Conservation (phyloP, 2,329 filamentous ascomycete species). For the Hymenoscyphus scutula region DNA sequence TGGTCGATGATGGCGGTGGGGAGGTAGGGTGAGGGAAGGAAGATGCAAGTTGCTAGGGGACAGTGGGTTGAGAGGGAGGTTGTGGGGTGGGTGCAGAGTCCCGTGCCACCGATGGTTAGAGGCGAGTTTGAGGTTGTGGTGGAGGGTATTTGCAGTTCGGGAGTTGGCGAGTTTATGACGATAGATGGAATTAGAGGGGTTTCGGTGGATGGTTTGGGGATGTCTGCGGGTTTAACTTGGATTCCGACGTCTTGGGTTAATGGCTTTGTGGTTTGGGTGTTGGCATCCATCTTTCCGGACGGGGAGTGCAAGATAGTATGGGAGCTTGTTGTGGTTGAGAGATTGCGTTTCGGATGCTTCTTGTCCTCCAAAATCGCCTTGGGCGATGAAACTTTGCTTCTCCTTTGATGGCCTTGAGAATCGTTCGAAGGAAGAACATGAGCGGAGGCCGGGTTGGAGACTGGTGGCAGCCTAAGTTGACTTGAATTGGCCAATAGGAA, state of each 20-base stretch:
- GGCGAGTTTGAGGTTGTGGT: neutral
- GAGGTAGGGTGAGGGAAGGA: constrained; percentile 32
- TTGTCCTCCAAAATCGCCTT: neutral
- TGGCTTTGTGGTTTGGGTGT: neutral
- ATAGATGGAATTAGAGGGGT: neutral
- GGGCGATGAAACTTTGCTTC: neutral
- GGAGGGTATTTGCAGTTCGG: neutral
- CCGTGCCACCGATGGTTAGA: constrained; percentile 13
- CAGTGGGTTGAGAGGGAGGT: constrained; percentile 9
- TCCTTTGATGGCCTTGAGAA: neutral
- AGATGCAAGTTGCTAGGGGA: constrained; percentile 21
- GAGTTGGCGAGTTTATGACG: neutral
- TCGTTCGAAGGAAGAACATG: neutral
- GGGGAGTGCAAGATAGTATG: neutral
- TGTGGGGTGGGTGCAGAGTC: constrained; percentile 18
- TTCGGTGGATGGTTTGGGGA: neutral
- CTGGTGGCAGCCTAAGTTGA: neutral
- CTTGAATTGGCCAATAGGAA: neutral
- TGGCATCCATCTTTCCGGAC: neutral
- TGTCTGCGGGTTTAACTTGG: neutral
- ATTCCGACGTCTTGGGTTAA: neutral
- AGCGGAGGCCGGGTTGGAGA: neutral
- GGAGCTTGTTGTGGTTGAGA: neutral
- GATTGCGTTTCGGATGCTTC: neutral
- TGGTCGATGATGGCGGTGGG: constrained; percentile 5